Evolutionary conservation across 2,329 filamentous ascomycete genomes (phyloP), one percentile per base, ranked within the genome.

Genomic region (Thielaviopsis cerberus): DNA sequence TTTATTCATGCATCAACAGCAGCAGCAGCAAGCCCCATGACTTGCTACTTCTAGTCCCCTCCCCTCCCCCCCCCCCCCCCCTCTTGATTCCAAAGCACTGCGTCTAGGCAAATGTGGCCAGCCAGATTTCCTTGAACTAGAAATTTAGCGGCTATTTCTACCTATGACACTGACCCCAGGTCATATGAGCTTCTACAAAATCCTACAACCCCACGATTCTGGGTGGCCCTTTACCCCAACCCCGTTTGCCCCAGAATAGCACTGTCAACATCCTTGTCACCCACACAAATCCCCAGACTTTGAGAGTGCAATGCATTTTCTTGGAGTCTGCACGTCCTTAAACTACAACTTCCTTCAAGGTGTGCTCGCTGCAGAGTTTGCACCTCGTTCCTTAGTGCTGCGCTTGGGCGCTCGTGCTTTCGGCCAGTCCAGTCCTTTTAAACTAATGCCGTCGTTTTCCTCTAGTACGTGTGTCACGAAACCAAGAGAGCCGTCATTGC

Each of bases 401-500:
- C 11, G 17, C 37, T 20, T 20, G 8, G 4, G 4, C n/a, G 41
- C n/a, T n/a, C n/a, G 41, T 20, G n/a, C 41, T 48, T 48, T 48
- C 41, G 13, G 17, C 34, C 34, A 10, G 15, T 4, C 27, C 27
- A 41, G 34, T 6, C 15, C 34, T 17, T 3, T 41, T 10, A 41
- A 41, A 41, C 30, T 15, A 37, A 37, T 37, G 10, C 30, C 30
- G 27, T 17, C 37, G 6, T 45, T 20, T 45, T 45, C 17, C n/a
- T 48, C 22, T 65, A 95, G 90, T 97, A 90, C 70, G 88, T 95
- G 62, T 88, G 84, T 66, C 90, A 95, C 69, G 91, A 97, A 72
- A 92, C 87, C 72, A 84, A 83, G 64, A 86, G 82, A 67, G 92
- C 92, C 3, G 88, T 98, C 63, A 92, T 97, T 70, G 92, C 90